Percentiles rank a stretch among this genome's conserved stretches.
Evolutionary conservation across 1,284 basidiomycete species (phyloP).

Genomic region (Rhodotorula sp.): DNA sequence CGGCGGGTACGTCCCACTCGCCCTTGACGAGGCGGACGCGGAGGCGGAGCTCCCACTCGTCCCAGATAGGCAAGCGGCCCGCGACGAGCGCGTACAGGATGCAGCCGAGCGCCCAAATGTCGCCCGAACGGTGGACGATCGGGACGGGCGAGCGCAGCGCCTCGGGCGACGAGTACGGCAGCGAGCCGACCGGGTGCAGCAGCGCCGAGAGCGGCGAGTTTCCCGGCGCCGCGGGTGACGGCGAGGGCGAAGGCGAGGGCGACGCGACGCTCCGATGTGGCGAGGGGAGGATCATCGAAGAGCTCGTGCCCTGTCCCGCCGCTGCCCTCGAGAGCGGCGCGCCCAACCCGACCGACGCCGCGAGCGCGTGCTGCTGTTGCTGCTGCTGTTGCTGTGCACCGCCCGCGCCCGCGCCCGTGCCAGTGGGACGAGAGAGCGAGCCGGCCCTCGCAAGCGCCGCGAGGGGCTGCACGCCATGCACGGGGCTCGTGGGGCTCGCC

Average conservation of each 20-base stretch:
- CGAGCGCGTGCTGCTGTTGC: slow-evolving; percentile 1
- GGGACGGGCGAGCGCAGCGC: slow-evolving; percentile 59
- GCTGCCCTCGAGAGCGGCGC: neutral
- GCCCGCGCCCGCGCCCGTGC: neutral
- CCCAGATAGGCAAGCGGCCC: slow-evolving; percentile 76
- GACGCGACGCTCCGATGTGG: slow-evolving; percentile 26
- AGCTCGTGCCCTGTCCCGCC: neutral
- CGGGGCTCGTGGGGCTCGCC: neutral
- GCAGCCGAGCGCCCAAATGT: slow-evolving; percentile 90
- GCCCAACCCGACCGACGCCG: slow-evolving; percentile 6
- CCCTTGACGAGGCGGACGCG: slow-evolving; percentile 88
- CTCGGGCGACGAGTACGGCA: slow-evolving; percentile 86
- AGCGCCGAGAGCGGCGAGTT: slow-evolving; percentile 41
- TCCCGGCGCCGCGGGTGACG: slow-evolving; percentile 1
- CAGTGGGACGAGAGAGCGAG: slow-evolving; percentile 46
- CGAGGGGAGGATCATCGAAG: slow-evolving; percentile 59
- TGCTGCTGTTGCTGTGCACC: no score
- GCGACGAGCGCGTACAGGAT: slow-evolving; percentile 80
- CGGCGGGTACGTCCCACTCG: slow-evolving; percentile 56
- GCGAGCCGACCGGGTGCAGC: slow-evolving; percentile 73
- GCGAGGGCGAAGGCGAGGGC: slow-evolving; percentile 45
- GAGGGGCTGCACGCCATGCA: slow-evolving; percentile 16
- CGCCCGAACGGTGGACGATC: slow-evolving; percentile 60
- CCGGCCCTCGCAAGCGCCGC: slow-evolving; percentile 37
- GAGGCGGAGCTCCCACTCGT: slow-evolving; percentile 83